Conservation (phyloP, 352 stramenopile genomes). For the Globisporangium iwayamae region DNA sequence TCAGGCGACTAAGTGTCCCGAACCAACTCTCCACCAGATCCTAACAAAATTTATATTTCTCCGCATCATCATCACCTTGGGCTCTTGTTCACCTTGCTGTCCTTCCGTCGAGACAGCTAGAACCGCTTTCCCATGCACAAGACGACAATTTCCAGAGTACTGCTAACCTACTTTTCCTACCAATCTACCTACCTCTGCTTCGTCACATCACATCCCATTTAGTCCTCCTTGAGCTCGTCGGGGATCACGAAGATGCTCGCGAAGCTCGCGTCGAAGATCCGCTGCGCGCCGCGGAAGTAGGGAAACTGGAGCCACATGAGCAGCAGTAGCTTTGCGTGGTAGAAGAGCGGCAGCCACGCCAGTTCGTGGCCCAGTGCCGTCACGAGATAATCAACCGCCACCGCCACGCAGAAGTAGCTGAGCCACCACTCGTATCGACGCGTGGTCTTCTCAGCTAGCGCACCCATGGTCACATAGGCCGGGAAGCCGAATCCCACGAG, state of each 20-base stretch:
- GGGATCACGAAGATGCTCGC: slow-evolving; percentile 70
- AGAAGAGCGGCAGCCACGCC: slow-evolving; percentile 83
- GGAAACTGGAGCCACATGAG: slow-evolving; percentile 90
- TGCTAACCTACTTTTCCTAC: background rate
- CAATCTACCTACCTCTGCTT: background rate
- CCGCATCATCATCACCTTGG: background rate
- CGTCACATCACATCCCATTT: background rate
- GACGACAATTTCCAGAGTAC: background rate
- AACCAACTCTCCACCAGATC: background rate
- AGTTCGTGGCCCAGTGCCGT: slow-evolving; percentile 48
- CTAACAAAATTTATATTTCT: slow-evolving; percentile 2
- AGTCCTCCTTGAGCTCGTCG: slow-evolving; percentile 33
- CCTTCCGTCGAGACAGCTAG: slow-evolving; percentile 1
- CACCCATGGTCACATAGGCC: slow-evolving; percentile 75
- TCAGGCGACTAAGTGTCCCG: background rate
- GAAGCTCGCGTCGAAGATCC: slow-evolving; percentile 77
- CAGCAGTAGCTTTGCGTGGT: slow-evolving; percentile 77
- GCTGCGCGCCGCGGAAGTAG: slow-evolving; percentile 84
- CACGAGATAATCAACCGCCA: slow-evolving; percentile 69
- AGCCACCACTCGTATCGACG: slow-evolving; percentile 88
- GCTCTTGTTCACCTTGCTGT: background rate
- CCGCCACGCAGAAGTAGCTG: slow-evolving; percentile 73
- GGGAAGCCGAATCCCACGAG: slow-evolving; percentile 82
- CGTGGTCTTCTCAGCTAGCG: slow-evolving; percentile 68
- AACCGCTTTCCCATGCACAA: background rate